Evolutionary conservation across 2,329 filamentous ascomycete genomes (phyloP).

Genomic region (Microcyclosporella mali): DNA sequence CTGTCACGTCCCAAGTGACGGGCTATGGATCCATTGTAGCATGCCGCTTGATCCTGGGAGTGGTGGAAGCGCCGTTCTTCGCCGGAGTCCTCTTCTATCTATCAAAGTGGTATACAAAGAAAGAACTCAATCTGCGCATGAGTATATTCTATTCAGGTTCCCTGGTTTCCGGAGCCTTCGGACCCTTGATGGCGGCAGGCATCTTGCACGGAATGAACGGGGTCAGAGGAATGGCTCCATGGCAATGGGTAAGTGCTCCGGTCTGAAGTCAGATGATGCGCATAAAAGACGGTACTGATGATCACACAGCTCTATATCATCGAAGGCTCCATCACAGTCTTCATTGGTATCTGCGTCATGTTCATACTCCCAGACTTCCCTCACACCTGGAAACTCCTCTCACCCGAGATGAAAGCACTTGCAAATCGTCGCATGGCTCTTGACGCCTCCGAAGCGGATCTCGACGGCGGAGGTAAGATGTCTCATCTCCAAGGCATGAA

Average conservation of each 20-base stretch:
- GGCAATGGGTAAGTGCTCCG: conserved; percentile 34
- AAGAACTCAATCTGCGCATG: conserved; percentile 60
- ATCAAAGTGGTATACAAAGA: conserved; percentile 62
- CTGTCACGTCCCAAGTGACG: conserved; percentile 32
- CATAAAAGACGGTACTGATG: conserved; percentile 1
- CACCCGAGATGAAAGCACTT: conserved; percentile 42
- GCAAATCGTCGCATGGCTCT: conserved; percentile 46
- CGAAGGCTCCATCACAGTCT: conserved; percentile 25
- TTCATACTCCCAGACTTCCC: conserved; percentile 46
- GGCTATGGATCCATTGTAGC: conserved; percentile 26
- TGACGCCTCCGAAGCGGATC: conserved; percentile 46
- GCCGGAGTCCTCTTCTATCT: conserved; percentile 52
- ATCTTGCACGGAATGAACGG: conserved; percentile 62
- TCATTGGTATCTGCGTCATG: conserved; percentile 24
- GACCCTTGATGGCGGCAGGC: conserved; percentile 53
- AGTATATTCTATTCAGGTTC: conserved; percentile 63
- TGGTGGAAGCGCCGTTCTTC: conserved; percentile 50
- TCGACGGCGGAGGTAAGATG: conserved; percentile 45
- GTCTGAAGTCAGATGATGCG: too few relatives aligned
- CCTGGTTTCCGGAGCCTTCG: conserved; percentile 65
- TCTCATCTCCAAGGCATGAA: conserved; percentile 46
- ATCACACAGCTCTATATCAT: conserved; percentile 38
- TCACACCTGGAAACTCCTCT: conserved; percentile 37
- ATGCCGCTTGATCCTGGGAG: conserved; percentile 56
- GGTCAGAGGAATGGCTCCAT: conserved; percentile 51